Conservation (phyloP, 768 basidiomycete species). For the Kwoniella sp. region DNA sequence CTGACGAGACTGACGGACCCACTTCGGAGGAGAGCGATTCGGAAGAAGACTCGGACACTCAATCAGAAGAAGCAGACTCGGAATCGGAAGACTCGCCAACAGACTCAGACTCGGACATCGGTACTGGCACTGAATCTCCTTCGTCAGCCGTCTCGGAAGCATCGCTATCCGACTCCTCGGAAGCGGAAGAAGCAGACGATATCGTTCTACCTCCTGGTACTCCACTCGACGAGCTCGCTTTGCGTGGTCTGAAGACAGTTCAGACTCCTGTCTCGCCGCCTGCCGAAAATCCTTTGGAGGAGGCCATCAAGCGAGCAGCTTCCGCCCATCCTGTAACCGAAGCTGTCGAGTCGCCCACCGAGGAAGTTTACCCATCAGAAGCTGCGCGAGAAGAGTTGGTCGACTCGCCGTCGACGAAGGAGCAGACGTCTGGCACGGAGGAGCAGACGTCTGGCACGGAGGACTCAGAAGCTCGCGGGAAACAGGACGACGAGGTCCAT, state of each 20-base stretch:
- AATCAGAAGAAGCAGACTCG: background rate
- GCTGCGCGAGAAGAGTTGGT: too few relatives aligned
- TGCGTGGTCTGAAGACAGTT: constrained; percentile 10
- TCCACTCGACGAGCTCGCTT: constrained; percentile 21
- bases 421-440: too few relatives aligned
- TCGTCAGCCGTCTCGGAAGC: background rate
- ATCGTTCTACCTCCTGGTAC: constrained; percentile 18
- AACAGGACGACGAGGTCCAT: too few relatives aligned
- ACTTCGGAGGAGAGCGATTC: background rate
- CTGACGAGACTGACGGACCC: background rate
- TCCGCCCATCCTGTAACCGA: background rate
- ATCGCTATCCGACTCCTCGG: constrained; percentile 1
- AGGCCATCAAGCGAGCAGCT: background rate
- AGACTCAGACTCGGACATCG: background rate
- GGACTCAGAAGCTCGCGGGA: too few relatives aligned
- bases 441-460: too few relatives aligned
- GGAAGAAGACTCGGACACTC: background rate
- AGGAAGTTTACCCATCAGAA: too few relatives aligned
- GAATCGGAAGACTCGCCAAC: background rate
- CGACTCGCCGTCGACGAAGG: too few relatives aligned
- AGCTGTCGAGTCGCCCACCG: background rate
- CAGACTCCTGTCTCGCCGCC: background rate
- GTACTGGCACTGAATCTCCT: background rate
- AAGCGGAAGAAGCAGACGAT: constrained; percentile 12
- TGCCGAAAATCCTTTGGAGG: background rate